Evolutionary conservation across 176 grass and related monocot species (phyloP), one percentile per base, ranked within the genome.

Genomic region (Hordeum vulgare): DNA sequence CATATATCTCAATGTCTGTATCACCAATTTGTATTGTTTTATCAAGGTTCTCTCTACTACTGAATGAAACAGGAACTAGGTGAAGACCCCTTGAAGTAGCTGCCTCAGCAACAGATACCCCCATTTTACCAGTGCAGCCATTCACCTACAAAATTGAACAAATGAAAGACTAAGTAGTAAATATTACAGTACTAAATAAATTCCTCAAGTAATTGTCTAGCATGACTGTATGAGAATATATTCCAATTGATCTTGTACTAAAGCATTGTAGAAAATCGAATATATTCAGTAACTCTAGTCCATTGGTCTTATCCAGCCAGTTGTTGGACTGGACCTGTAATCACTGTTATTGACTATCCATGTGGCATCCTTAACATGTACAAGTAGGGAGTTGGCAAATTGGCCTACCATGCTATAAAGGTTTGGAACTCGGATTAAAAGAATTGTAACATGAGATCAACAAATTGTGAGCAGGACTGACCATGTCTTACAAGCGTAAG

Each of bases 81-180:
- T 88, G 83, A 82, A 98, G 91, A 20, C 96, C 96, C 75, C 85
- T 83, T 56, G 78, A 88, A 80, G 78, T 49, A 45, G 89, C 86
- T 35, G 89, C 86, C 74, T 98, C 87, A 23, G 93, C 93, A 70
- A 94, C 91, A 79, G 85, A 82, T 80, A 70, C 26, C 35, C 90
- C 96, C 91, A 92, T 98, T 54, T 98, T 98, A 40, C 96, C 93
- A 70, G 77, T 94, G 85, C 96, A 95, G 37, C 93, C 91, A 89
- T 95, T 98, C 49, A 98, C 96, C 93, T 98, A 85, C 66, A 88
- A 11, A 49, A 75, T 67, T 54, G 47, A 79, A 60, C 17, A 80
- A 80, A 76, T 29, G 7, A 59, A 80, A 81, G 13, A 69, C 11
- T 53, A 29, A 80, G 58, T 61, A 62, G 11, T 41, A 29, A 80